Evolutionary conservation across 129 eudicot species (phyloP), one percentile per base, ranked within the genome.

Genomic region (Gnaphalium uliginosum): DNA sequence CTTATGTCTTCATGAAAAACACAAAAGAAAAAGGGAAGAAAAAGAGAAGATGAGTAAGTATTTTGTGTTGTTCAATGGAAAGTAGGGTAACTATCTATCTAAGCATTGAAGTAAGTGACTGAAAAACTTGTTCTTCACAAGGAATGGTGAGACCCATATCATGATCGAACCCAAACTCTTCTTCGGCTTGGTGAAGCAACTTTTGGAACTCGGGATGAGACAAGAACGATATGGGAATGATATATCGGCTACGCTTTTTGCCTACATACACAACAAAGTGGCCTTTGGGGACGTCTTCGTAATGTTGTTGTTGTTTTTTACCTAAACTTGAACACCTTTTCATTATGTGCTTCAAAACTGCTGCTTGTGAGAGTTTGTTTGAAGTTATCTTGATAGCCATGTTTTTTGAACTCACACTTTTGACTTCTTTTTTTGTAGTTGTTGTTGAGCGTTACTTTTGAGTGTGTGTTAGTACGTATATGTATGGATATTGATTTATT

Each of bases 201-300:
- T 27, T 84, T 75, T 76, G 90, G 68, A 91, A 88, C 26, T 88
- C 88, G 5, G 89, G 89, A 15, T 60, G 43, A 10, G 66, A 81
- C 77, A 91, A 68, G 82, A 88, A 79, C 3, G 92, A 79, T 51
- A 91, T 88, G 0, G 97, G 97, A 4, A 91, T 87, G 57, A 91
- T 78, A 77, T 88, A 86, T 71, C 97, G 78, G 32, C 78, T 88
- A 15, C 97, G 76, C 69, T 85, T 88, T 68, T 74, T 77, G 3
- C 95, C 97, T 4, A 91, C 95, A 33, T 91, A 91, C 56, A 91
- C 96, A 9, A 83, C 97, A 67, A 91, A 91, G 69, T 91, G 97
- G 5, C 97, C 97, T 74, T 85, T 91, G 11, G 97, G 97, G 7
- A 91, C 97, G 59, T 88, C 92, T 13, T 84, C n/a, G 0, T 83